Conservation (phyloP, 1,284 basidiomycete genomes). For the Tranzscheliella williamsii region DNA sequence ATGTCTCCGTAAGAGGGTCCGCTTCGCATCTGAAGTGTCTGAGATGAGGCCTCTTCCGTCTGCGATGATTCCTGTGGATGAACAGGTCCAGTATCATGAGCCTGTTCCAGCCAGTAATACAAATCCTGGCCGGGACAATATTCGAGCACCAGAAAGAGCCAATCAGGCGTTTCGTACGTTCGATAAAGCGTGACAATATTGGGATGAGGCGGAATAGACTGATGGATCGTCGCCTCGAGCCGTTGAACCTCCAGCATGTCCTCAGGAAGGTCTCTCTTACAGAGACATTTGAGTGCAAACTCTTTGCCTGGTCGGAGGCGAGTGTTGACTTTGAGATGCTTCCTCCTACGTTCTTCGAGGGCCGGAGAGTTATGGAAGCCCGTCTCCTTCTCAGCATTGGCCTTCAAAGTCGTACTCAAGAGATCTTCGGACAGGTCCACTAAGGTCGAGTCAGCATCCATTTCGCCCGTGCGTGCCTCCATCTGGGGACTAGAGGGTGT, state of each 20-base stretch:
- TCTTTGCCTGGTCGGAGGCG: constrained; percentile 64
- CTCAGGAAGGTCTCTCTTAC: constrained; percentile 64
- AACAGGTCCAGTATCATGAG: constrained; percentile 58
- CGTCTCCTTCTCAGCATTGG: constrained; percentile 14
- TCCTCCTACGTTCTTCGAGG: constrained; percentile 32
- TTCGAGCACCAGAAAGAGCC: constrained; percentile 80
- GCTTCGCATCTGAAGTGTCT: background rate
- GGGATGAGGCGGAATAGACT: constrained; percentile 83
- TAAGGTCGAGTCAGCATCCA: constrained; percentile 33
- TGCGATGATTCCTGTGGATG: constrained; percentile 19
- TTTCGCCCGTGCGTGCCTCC: constrained; percentile 1
- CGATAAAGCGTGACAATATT: constrained; percentile 91
- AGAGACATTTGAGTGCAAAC: constrained; percentile 94
- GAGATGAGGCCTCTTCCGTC: constrained; percentile 1
- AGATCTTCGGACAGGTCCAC: constrained; percentile 31
- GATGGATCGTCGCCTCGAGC: constrained; percentile 82
- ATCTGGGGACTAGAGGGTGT: too few species aligned
- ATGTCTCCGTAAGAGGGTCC: constrained; percentile 6
- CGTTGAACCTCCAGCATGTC: constrained; percentile 57
- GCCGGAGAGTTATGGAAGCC: constrained; percentile 37
- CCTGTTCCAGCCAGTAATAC: constrained; percentile 85
- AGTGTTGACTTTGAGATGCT: constrained; percentile 30
- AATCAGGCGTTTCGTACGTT: constrained; percentile 71
- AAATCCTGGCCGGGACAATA: constrained; percentile 91
- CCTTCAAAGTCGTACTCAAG: constrained; percentile 33